A percentile compares a stretch with the other conserved stretches of the same genome.
phyloP scores from a whole-genome alignment of 768 basidiomycete species.

The Auricularia auricula-judae region DNA sequence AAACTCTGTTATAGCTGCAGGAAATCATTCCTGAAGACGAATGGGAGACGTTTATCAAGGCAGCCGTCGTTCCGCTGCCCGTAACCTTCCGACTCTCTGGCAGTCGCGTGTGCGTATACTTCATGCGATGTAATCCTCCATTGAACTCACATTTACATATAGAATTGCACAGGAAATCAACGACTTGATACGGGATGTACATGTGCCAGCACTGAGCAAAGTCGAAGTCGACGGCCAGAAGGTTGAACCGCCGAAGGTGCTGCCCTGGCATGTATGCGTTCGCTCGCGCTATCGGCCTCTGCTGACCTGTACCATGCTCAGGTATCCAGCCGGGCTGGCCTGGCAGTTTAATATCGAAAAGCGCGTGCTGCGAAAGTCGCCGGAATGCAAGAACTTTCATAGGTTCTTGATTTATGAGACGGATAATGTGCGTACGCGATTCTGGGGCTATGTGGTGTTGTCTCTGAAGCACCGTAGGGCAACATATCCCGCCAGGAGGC shows the following conservation, averaged over 20 bases:
- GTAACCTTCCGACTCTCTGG: constrained; percentile 92
- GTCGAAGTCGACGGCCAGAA: constrained; percentile 65
- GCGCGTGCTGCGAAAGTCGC: constrained; percentile 71
- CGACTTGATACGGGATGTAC: constrained; percentile 59
- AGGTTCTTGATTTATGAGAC: constrained; percentile 96
- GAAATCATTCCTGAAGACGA: constrained; percentile 65
- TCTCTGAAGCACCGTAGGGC: constrained; percentile 40
- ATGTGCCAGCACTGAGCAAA: constrained; percentile 66
- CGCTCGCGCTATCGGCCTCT: neutral
- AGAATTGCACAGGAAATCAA: constrained; percentile 69
- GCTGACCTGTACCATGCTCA: constrained; percentile 17
- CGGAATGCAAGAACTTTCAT: constrained; percentile 91
- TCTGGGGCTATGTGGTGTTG: neutral
- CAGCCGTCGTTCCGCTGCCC: constrained; percentile 64
- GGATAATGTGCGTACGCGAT: constrained; percentile 60
- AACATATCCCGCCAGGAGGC: constrained; percentile 95
- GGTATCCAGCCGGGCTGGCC: constrained; percentile 91
- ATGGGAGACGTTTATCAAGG: constrained; percentile 62
- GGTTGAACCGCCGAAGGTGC: constrained; percentile 69
- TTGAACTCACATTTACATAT: constrained; percentile 10
- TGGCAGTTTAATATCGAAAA: constrained; percentile 96
- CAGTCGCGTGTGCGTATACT: constrained; percentile 58
- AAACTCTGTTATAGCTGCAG: constrained; percentile 33
- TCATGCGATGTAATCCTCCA: neutral
- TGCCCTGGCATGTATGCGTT: constrained; percentile 55